phyloP scores from a whole-genome alignment of 1,284 basidiomycete species.

The Cerrena zonata region DNA sequence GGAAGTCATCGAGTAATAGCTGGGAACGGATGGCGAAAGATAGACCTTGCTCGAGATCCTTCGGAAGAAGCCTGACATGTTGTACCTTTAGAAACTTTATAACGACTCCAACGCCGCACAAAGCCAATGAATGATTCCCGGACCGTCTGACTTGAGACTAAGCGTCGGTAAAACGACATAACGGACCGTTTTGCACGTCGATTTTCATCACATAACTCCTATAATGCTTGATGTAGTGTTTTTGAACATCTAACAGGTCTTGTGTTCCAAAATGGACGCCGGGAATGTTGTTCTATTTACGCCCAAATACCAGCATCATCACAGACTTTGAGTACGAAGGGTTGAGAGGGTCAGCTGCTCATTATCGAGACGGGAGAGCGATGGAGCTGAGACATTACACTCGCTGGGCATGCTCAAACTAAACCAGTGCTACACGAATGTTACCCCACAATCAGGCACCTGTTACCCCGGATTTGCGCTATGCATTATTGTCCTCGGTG shows the following conservation, averaged over 20 bases:
- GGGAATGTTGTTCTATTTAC: too few species aligned
- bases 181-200: not conserved
- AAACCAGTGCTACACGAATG: not conserved
- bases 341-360: too few species aligned
- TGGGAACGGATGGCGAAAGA: not conserved
- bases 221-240: too few species aligned
- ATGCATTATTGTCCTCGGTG: not conserved
- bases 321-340: too few species aligned
- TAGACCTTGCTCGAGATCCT: not conserved
- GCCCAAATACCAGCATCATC: too few species aligned
- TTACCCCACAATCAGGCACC: conserved; percentile 1
- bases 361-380: too few species aligned
- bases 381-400: too few species aligned
- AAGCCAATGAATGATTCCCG: not conserved
- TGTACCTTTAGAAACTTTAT: not conserved
- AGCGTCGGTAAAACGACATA: not conserved
- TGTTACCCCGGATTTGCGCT: not conserved
- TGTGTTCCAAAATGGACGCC: not conserved
- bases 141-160: not conserved
- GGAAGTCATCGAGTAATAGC: not conserved
- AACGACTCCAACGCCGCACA: not conserved
- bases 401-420: too few species aligned
- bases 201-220: too few species aligned
- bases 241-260: not conserved
- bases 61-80: not conserved